Evolutionary conservation across 768 basidiomycete species (phyloP), one percentile per base, ranked within the genome.

Genomic region (Trametes cingulata): DNA sequence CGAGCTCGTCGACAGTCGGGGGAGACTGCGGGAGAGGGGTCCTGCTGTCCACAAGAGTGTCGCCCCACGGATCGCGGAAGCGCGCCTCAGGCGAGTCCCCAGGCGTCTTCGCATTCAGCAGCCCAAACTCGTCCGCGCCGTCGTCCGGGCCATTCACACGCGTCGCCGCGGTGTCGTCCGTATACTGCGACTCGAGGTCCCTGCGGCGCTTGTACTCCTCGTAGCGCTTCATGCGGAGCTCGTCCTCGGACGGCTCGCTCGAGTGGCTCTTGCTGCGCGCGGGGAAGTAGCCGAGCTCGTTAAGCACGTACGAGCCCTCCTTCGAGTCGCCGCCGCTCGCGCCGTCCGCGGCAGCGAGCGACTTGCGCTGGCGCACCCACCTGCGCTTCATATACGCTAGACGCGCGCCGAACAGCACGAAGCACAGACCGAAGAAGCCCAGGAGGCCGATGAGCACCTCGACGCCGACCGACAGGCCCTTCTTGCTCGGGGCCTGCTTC

Each of bases 361-460:
- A 9, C 12, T 25, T 56, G 51, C 45, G 58, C 42, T 60, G 61
- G 56, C 46, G 63, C 41, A 17, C 56, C 62, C 71, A 77, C 59
- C 72, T 68, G 56, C 79, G 74, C 51, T 80, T 74, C 22, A 75
- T 70, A 45, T 83, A 33, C 54, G 81, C 72, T 78, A 82, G 88
- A 36, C 88, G 74, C 41, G 82, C 14, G 0, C 72, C 77, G 64
- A 90, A 90, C 24, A 90, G 71, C 4, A 68, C 64, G 13, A 79
- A 65, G 54, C 84, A 87, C 2, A 87, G 68, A 13, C 65, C 83
- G 53, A 90, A 80, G 73, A 90, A 85, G 0, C 81, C 77, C 0
- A 81, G 59, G 10, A 91, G 74, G 2, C 79, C 82, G 35, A 90
- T 74, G 22, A 91, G 76, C 5, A 89, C 82, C 51, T 84, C 79